A percentile compares a stretch with the other conserved stretches of the same genome.
Conservation (phyloP, 192 early-diverging fungal genomes). For the Dissophora globulifera region DNA sequence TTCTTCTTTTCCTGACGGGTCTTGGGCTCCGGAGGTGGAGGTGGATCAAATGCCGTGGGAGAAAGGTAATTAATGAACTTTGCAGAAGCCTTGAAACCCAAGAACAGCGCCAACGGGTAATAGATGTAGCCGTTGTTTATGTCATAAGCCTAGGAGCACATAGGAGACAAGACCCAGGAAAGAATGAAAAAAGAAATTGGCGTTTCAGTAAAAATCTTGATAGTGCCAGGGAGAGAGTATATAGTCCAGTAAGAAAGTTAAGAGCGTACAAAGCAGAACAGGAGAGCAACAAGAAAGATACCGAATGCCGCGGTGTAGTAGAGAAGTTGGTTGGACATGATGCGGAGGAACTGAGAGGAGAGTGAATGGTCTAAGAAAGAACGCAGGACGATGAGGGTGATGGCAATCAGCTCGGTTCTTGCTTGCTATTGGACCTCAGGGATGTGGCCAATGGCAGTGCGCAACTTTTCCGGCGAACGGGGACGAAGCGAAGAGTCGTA, state of each 20-base stretch:
- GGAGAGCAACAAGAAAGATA: constrained; percentile 34
- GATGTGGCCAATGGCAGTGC: too few species aligned
- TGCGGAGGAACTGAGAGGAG: background rate
- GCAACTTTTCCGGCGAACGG: too few species aligned
- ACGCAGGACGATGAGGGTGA: background rate
- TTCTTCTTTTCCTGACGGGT: constrained; percentile 51
- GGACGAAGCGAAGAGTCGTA: too few species aligned
- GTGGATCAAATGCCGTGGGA: constrained; percentile 38
- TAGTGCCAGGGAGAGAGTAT: too few species aligned
- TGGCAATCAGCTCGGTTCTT: background rate
- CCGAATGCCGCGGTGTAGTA: constrained; percentile 24
- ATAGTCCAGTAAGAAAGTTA: too few species aligned
- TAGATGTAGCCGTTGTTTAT: constrained; percentile 36
- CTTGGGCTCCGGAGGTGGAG: constrained; percentile 32
- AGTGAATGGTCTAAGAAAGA: background rate
- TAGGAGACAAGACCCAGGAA: too few species aligned
- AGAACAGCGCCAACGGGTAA: constrained; percentile 25
- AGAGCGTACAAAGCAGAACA: constrained; percentile 42
- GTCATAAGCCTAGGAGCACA: constrained; percentile 47
- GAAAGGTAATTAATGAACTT: constrained; percentile 17
- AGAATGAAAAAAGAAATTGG: too few species aligned
- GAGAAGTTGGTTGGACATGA: constrained; percentile 31
- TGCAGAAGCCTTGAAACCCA: constrained; percentile 38
- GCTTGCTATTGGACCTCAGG: background rate
- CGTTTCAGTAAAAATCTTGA: too few species aligned